phyloP scores from a whole-genome alignment of 352 stramenopile genomes.

The Globisporangium okanoganense region DNA sequence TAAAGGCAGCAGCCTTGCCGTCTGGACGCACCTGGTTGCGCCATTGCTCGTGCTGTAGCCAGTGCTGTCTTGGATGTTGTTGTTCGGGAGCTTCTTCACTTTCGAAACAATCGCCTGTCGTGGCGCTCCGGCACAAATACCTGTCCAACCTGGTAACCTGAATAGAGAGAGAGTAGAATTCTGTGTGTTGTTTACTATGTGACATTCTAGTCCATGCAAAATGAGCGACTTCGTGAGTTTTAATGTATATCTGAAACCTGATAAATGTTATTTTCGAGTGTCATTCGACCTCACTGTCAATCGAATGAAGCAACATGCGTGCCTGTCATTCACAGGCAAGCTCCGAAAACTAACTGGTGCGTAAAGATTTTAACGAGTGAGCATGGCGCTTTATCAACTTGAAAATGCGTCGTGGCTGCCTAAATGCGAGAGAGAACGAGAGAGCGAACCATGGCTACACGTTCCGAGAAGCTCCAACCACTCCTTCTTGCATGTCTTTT shows the following conservation, averaged over 20 bases:
- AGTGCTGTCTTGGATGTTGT: background rate
- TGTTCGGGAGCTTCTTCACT: constrained; percentile 10
- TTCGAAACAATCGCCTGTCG: constrained; percentile 1
- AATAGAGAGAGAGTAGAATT: too few relatives aligned
- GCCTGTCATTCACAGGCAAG: too few relatives aligned
- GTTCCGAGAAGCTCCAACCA: background rate
- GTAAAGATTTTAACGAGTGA: too few relatives aligned
- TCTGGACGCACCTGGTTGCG: constrained; percentile 24
- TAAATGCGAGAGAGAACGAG: background rate
- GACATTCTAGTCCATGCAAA: too few relatives aligned
- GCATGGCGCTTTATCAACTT: constrained; percentile 1
- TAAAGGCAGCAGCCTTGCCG: background rate
- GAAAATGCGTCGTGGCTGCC: background rate
- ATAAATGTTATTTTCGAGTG: too few relatives aligned
- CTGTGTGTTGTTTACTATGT: too few relatives aligned
- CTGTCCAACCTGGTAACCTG: too few relatives aligned
- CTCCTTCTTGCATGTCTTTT: background rate
- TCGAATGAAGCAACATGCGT: too few relatives aligned
- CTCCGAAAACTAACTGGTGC: too few relatives aligned
- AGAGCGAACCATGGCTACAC: background rate
- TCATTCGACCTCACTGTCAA: too few relatives aligned
- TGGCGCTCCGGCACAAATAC: background rate
- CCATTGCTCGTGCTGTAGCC: constrained; percentile 14
- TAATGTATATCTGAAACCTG: too few relatives aligned
- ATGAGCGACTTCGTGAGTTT: too few relatives aligned